Evolutionary conservation across 441 rosid genomes (phyloP).

Genomic region (Monsonia emarginata): DNA sequence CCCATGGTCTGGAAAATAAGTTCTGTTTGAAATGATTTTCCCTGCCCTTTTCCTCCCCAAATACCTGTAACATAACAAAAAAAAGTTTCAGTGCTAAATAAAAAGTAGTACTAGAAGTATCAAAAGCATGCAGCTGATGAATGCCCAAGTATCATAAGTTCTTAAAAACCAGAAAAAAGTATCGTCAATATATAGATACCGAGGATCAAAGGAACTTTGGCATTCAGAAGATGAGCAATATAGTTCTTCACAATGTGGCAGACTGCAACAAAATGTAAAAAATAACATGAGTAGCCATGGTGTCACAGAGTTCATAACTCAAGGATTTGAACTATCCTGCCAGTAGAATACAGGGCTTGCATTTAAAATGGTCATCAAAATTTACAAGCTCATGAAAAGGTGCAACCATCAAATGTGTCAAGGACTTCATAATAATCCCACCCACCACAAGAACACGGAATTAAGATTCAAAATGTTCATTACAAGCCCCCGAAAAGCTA

Average conservation of each 20-base stretch:
- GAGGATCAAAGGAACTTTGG: constrained; percentile 72
- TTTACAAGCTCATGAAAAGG: not conserved
- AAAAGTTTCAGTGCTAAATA: constrained; percentile 10
- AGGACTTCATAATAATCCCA: not conserved
- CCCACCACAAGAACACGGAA: not conserved
- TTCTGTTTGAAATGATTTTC: constrained; percentile 92
- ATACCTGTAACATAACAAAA: constrained; percentile 39
- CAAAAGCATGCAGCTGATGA: not conserved
- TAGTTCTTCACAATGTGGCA: constrained; percentile 87
- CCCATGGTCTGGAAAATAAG: constrained; percentile 86
- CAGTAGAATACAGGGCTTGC: not conserved
- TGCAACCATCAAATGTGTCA: not conserved
- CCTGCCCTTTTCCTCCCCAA: constrained; percentile 99
- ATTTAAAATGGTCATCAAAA: not conserved
- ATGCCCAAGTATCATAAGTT: not conserved
- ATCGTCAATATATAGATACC: constrained; percentile 33
- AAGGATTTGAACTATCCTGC: not conserved
- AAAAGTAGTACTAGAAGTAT: not conserved
- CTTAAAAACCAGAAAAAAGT: not conserved
- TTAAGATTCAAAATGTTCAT: not conserved
- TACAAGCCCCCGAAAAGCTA: not conserved
- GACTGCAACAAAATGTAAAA: constrained; percentile 34
- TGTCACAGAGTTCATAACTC: constrained; percentile 1
- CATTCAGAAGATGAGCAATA: constrained; percentile 56
- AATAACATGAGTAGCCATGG: constrained; percentile 12